phyloP scores from a whole-genome alignment of 2,329 filamentous ascomycete species.

The Xylariaceae sp. region DNA sequence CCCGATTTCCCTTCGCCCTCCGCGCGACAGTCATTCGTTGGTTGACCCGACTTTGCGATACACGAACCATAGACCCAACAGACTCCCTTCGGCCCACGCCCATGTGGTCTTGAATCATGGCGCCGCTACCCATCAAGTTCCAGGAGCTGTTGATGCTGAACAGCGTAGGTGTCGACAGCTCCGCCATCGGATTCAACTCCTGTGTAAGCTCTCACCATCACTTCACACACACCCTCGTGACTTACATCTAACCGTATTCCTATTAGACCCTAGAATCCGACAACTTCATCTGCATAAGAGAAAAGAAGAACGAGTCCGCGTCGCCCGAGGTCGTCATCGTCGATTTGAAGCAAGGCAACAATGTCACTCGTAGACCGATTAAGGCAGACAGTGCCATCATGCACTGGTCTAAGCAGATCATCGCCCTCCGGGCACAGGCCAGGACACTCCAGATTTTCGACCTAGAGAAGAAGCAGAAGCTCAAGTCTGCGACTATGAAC shows the following conservation, averaged over 20 bases:
- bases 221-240: slow-evolving; percentile 11
- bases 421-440: slow-evolving; percentile 92
- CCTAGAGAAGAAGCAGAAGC: slow-evolving; percentile 86
- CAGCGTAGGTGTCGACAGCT: slow-evolving; percentile 49
- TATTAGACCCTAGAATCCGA: slow-evolving; percentile 96
- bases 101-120: slow-evolving; percentile 50
- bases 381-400: slow-evolving; percentile 99
- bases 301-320: slow-evolving; percentile 83
- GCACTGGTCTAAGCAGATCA: slow-evolving; percentile 96
- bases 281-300: slow-evolving; percentile 92
- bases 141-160: slow-evolving; percentile 79
- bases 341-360: slow-evolving; percentile 97
- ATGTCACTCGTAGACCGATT: slow-evolving; percentile 91
- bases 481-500: slow-evolving; percentile 95
- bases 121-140: slow-evolving; percentile 87
- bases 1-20: slow-evolving; percentile 7
- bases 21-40: slow-evolving; percentile 15
- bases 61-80: slow-evolving; percentile 7
- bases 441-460: slow-evolving; percentile 98
- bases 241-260: slow-evolving; percentile 25
- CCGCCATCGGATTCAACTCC: slow-evolving; percentile 79
- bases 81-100: slow-evolving; percentile 6
- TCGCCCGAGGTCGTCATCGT: slow-evolving; percentile 95
- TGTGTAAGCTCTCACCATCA: slow-evolving; percentile 62
- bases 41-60: slow-evolving; percentile 21